Conservation (phyloP, 345 rosid genomes). For the Trapa incisa region DNA sequence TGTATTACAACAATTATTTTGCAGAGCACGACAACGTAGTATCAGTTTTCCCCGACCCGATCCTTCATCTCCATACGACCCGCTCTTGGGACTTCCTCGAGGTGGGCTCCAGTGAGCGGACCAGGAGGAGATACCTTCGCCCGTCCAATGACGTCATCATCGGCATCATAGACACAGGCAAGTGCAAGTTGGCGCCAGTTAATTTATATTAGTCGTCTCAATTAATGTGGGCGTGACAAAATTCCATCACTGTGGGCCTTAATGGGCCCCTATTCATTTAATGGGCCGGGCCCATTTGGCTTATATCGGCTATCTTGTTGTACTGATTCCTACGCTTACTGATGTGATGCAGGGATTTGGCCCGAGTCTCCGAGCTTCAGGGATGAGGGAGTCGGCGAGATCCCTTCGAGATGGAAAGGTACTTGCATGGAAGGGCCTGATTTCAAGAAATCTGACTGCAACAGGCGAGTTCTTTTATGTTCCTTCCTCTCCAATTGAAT, state of each 20-base stretch:
- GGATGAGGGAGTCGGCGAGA: slow-evolving; percentile 36
- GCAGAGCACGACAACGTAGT: slow-evolving; percentile 48
- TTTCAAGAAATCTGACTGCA: slow-evolving; percentile 48
- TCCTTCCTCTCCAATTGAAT: not conserved
- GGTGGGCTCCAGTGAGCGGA: slow-evolving; percentile 13
- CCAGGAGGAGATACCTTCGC: slow-evolving; percentile 7
- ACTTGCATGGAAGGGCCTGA: slow-evolving; percentile 45
- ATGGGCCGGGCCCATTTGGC: not conserved
- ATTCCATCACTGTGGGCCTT: not conserved
- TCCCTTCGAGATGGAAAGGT: slow-evolving; percentile 62
- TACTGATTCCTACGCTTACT: not conserved
- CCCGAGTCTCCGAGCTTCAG: slow-evolving; percentile 57
- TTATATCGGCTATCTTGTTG: not conserved
- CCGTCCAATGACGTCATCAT: slow-evolving; percentile 38
- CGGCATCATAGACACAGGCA: slow-evolving; percentile 54
- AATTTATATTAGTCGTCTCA: too few species aligned
- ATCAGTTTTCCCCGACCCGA: slow-evolving; percentile 52
- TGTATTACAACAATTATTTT: not conserved
- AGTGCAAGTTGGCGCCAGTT: too few species aligned
- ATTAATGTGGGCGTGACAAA: too few species aligned
- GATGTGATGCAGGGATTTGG: slow-evolving; percentile 35
- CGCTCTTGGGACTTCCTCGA: slow-evolving; percentile 80
- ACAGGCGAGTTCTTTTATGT: slow-evolving; percentile 27
- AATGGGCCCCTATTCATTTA: not conserved
- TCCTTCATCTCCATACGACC: slow-evolving; percentile 59